Evolutionary conservation across 2,329 filamentous ascomycete genomes (phyloP).

Genomic region (Arthrinium puccinioides): DNA sequence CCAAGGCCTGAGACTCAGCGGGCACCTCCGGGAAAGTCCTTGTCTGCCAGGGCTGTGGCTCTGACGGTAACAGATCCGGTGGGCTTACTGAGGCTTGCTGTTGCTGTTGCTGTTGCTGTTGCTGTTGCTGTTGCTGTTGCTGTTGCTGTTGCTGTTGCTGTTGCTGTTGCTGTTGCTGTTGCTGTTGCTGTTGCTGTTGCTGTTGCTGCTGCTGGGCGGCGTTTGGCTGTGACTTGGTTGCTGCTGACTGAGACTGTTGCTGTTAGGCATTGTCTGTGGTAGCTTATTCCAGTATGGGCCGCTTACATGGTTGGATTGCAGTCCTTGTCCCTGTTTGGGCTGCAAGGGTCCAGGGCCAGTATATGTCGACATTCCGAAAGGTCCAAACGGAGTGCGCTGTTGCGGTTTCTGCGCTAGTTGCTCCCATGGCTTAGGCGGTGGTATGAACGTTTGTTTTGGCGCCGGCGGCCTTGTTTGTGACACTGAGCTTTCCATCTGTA

Average conservation of each 20-base stretch:
- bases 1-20: slow-evolving; percentile 23
- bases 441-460: slow-evolving; percentile 19
- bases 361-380: no score
- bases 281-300: slow-evolving; percentile 21
- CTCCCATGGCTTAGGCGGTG: slow-evolving; percentile 24
- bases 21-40: slow-evolving; percentile 23
- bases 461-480: slow-evolving; percentile 8
- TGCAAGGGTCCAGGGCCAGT: no score
- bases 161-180: no score
- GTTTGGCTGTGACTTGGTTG: slow-evolving; percentile 15
- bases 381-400: no score
- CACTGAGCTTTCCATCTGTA: no score
- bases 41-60: no score
- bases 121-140: no score
- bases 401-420: slow-evolving; percentile 15
- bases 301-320: slow-evolving; percentile 24
- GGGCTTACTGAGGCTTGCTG: slow-evolving; percentile 4
- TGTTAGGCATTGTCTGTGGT: slow-evolving; percentile 24
- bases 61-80: slow-evolving; percentile 5
- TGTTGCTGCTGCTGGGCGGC: background rate
- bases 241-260: no score
- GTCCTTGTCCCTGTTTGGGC: slow-evolving; percentile 8
- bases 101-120: no score
- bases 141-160: no score
- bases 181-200: slow-evolving; percentile 3